Percentiles rank a stretch among this genome's conserved stretches.
These are phyloP conservation scores for Salvia rosmarinus DNA, from an alignment of 257 asterid genomes.

Conservation along the genomic window DNA sequence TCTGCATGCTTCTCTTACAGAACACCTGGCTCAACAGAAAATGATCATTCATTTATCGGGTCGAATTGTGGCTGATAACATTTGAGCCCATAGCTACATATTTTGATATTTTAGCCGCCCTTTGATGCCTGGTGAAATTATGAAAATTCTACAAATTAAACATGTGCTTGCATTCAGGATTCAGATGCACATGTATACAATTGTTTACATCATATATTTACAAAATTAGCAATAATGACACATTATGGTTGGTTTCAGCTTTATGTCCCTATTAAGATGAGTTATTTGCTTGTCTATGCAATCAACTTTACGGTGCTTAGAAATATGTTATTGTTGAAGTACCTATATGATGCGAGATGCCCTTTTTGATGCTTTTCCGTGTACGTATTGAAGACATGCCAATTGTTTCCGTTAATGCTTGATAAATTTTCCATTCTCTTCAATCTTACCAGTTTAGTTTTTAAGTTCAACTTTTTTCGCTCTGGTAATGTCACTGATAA, in stretches of 20 bases:
- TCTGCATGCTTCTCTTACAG: background rate
- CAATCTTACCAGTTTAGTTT: background rate
- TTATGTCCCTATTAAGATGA: background rate
- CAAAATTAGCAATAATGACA: background rate
- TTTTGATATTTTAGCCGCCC: background rate
- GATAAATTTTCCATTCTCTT: background rate
- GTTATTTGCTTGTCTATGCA: background rate
- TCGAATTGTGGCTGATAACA: conserved; percentile 2
- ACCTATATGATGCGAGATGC: background rate
- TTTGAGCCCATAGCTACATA: background rate
- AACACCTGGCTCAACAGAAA: background rate
- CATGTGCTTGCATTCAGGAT: background rate
- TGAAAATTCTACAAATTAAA: background rate
- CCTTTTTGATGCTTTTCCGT: background rate
- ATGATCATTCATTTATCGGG: background rate
- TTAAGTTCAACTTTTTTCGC: background rate
- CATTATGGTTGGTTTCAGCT: background rate
- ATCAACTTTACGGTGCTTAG: background rate
- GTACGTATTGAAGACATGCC: background rate
- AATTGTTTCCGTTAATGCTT: background rate
- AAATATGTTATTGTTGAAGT: background rate
- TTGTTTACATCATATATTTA: background rate
- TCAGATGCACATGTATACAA: background rate
- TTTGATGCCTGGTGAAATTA: background rate
- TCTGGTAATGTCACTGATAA: conserved; percentile 10